Percentiles rank a stretch among this genome's conserved stretches.
Evolutionary conservation across 2,329 filamentous ascomycete genomes (phyloP).

Genomic region (Taxawa tesnikishii): DNA sequence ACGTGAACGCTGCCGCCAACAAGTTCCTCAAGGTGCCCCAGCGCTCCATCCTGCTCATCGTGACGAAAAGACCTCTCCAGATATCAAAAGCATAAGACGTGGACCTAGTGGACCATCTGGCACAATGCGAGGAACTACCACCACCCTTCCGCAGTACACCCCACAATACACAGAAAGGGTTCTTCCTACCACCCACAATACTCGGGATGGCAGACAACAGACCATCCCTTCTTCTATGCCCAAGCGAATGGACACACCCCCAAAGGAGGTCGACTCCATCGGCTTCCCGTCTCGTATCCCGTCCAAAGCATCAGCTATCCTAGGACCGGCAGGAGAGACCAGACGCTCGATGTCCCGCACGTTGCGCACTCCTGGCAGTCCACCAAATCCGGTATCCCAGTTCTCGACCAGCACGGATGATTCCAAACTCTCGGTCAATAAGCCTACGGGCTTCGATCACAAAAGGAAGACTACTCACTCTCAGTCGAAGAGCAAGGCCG

Average conservation of each 20-base stretch:
- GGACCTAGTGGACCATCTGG: not conserved
- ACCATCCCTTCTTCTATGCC: no score
- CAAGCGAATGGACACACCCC: no score
- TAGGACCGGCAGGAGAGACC: not conserved
- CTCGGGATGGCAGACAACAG: no score
- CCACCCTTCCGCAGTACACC: not conserved
- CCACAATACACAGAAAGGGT: not conserved
- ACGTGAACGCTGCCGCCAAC: not conserved
- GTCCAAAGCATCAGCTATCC: not conserved
- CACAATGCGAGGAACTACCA: not conserved
- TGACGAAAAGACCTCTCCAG: not conserved
- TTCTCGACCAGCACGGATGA: no score
- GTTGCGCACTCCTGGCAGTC: not conserved
- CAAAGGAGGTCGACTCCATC: not conserved
- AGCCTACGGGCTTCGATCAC: no score
- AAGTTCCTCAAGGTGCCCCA: not conserved
- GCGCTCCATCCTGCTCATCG: not conserved
- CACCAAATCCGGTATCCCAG: not conserved
- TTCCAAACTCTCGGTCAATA: no score
- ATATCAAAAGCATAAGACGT: not conserved
- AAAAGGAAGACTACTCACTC: not conserved
- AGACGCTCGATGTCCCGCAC: not conserved
- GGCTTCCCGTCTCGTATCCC: not conserved
- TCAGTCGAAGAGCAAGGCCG: constrained; percentile 15
- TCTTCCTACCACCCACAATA: no score